phyloP scores from a whole-genome alignment of 768 basidiomycete genomes.

The Trichaptum fuscoviolaceum region DNA sequence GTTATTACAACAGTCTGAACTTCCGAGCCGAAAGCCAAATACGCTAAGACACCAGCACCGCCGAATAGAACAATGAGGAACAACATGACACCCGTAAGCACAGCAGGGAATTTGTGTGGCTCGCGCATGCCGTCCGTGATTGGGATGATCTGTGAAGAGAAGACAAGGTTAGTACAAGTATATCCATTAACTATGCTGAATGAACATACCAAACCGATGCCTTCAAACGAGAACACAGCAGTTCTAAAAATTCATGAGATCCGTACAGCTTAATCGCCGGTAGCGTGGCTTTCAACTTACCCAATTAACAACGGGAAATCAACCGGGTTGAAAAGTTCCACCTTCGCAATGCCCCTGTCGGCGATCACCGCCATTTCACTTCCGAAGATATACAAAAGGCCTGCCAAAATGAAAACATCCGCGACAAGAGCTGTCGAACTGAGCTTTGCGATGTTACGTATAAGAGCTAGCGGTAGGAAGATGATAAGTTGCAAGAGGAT shows the following conservation, averaged over 20 bases:
- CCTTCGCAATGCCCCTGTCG: constrained; percentile 65
- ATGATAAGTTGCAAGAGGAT: constrained; percentile 80
- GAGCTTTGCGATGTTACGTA: constrained; percentile 92
- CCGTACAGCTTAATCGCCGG: constrained; percentile 2
- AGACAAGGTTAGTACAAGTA: constrained; percentile 4
- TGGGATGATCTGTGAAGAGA: constrained; percentile 66
- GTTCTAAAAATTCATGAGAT: constrained; percentile 46
- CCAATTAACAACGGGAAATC: constrained; percentile 92
- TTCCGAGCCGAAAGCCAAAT: constrained; percentile 80
- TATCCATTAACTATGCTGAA: background rate
- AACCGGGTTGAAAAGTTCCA: constrained; percentile 81
- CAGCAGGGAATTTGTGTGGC: constrained; percentile 87
- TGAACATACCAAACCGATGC: constrained; percentile 76
- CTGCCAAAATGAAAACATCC: constrained; percentile 91
- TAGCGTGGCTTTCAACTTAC: constrained; percentile 34
- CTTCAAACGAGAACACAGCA: constrained; percentile 98
- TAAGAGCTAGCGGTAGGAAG: constrained; percentile 84
- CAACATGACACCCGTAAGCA: constrained; percentile 89
- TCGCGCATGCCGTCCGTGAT: constrained; percentile 97
- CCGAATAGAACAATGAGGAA: constrained; percentile 75
- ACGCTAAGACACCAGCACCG: constrained; percentile 81
- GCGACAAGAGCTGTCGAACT: constrained; percentile 89
- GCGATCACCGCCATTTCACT: constrained; percentile 73
- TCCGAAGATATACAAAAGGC: constrained; percentile 81
- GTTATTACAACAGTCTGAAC: constrained; percentile 93